phyloP scores from a whole-genome alignment of 331 rosid species.

The Erythrophleum ivorense region DNA sequence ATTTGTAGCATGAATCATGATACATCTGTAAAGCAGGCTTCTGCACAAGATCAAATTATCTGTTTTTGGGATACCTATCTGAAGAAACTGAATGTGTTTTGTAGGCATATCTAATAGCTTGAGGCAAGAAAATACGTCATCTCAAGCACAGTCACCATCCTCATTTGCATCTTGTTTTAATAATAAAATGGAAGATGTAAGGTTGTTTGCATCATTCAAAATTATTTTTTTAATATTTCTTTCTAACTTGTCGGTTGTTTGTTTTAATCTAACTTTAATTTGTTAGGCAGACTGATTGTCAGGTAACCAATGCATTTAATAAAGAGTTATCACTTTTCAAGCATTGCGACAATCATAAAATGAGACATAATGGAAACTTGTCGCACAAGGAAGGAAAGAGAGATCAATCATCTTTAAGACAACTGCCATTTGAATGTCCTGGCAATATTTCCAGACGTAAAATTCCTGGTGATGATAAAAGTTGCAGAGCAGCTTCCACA shows the following conservation, averaged over 20 bases:
- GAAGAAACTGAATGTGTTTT: conserved; percentile 43
- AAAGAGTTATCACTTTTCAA: conserved; percentile 60
- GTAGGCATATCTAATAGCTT: conserved; percentile 53
- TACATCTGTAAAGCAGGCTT: conserved; percentile 30
- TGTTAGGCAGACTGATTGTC: conserved; percentile 57
- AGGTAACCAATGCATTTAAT: conserved; percentile 43
- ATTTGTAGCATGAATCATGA: conserved; percentile 30
- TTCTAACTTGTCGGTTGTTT: conserved; percentile 26
- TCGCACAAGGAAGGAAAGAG: conserved; percentile 46
- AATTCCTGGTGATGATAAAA: conserved; percentile 47
- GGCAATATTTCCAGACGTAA: conserved; percentile 40
- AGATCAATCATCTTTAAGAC: conserved; percentile 54
- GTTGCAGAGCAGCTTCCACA: conserved; percentile 44
- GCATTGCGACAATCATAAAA: conserved; percentile 44
- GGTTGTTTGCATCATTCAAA: conserved; percentile 42
- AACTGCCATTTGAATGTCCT: conserved; percentile 40
- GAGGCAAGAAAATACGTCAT: conserved; percentile 47
- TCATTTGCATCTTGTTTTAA: conserved; percentile 53
- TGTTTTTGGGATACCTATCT: conserved; percentile 23
- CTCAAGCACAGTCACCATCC: conserved; percentile 45
- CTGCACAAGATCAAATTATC: background rate
- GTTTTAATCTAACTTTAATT: conserved; percentile 38
- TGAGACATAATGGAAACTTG: conserved; percentile 39
- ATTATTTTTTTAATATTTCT: conserved; percentile 23
- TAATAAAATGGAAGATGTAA: conserved; percentile 65